Base-by-base conservation (phyloP, 2,329 filamentous ascomycete species). In the Fusarium floridanum region DNA sequence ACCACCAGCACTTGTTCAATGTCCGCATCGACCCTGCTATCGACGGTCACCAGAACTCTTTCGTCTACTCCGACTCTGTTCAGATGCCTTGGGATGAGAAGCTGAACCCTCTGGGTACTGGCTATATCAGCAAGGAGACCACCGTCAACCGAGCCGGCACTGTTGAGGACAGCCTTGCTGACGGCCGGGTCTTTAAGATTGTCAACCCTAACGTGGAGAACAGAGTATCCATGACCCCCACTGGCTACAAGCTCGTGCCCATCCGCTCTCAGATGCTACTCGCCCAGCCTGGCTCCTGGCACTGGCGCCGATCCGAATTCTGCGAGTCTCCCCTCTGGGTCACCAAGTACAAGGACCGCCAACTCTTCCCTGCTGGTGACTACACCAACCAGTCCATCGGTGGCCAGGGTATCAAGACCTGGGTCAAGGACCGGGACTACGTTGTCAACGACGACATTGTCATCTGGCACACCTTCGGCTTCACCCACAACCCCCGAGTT, bases 381-480 rank as follows among this genome's bases (percentile, higher is more conserved):
- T 84, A 83, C 61, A 86, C 88, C 80, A 78, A 87, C 29, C 88
- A 83, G 83, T 86, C 86, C 1, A 86, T 85, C 3, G 86, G 86
- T 11, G 84, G 87, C 73, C 88, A 78, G 4, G 86, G 86, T 0
- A 20, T 69, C 22, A 56, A 56, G 4, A 39, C 43, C 5, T 69
- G 67, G 67, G 45, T 57, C 14, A 39, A 41, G 9, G 45, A 68
- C 6, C 32, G 65, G 3, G 80, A 84, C 22, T 41, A 59, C 73
- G 83, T 97, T 76, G 93, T 92, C 66, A 92, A 97, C 84, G 93
- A 91, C 2, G 93, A 97, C 81, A 84, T 97, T 34, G 94, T 97
- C 2, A 88, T 97, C 16, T 97, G 94, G 95, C 94, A 97, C 84
- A 97, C 94, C 0, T 97, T 97, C 78, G 95, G 94, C 39, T 87